Conservation (phyloP, 768 basidiomycete genomes). For the Boletus sensibilis region DNA sequence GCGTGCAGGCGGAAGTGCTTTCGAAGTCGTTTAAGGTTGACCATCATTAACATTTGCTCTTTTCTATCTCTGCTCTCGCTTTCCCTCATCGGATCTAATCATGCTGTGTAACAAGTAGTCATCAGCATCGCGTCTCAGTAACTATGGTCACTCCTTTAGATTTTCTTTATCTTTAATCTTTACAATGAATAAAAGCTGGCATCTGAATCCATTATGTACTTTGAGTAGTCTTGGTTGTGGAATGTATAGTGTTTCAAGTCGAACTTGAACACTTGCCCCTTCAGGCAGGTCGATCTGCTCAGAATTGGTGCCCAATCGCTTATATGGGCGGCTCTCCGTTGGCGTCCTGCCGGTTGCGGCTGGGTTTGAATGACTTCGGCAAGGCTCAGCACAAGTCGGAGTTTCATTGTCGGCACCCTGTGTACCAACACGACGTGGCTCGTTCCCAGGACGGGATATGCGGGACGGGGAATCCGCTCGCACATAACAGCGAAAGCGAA, state of each 20-base stretch:
- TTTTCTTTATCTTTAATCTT: conserved; percentile 21
- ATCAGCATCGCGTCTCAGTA: conserved; percentile 13
- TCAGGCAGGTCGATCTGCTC: conserved; percentile 5
- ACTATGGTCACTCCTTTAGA: conserved; percentile 23
- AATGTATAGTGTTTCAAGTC: neutral
- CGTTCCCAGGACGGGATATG: conserved; percentile 3
- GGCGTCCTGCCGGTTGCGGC: no score
- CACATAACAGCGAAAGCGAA: neutral
- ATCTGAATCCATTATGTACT: conserved; percentile 4
- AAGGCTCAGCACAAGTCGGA: conserved; percentile 2
- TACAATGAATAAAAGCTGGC: conserved; percentile 17
- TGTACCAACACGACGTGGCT: neutral
- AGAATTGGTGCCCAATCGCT: neutral
- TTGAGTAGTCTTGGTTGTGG: neutral
- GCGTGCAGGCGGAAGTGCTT: conserved; percentile 58
- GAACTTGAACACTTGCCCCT: conserved; percentile 11
- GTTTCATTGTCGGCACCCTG: neutral
- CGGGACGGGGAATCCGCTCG: conserved; percentile 6
- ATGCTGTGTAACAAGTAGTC: conserved; percentile 23
- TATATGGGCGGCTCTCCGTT: neutral
- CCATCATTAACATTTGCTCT: neutral
- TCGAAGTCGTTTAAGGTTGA: conserved; percentile 43
- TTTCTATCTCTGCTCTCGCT: neutral
- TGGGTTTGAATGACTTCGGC: neutral
- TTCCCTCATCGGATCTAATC: conserved; percentile 5